Evolutionary conservation across 768 basidiomycete genomes (phyloP), one percentile per base, ranked within the genome.

Genomic region (Termitomyces sp.): DNA sequence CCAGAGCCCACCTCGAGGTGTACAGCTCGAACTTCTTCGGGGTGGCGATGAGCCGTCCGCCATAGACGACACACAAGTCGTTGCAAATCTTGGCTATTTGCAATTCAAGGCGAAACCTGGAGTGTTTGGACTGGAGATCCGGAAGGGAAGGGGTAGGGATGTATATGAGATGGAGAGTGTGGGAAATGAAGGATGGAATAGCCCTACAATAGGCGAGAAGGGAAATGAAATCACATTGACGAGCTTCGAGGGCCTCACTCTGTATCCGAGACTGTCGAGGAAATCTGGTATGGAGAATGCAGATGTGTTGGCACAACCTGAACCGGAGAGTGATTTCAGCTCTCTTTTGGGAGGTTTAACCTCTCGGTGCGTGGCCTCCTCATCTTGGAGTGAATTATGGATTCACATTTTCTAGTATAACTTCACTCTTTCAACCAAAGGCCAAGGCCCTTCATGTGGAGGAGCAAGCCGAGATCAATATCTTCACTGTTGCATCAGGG

Each of bases 401-500:
- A 24, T 56, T 13, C 48, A 41, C 31, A 55, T n/a, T 48, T 15
- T 45, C 18, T 20, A 83, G 81, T 36, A 57, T 86, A 55, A 70
- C 73, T 58, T 81, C 78, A 10, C 61, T 84, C 26, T 80, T 81
- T 66, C 72, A 66, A 51, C 60, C 54, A 63, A 72, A 72, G 29
- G 65, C 65, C n/a, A 60, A 58, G 3, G 64, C 62, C 18, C 37
- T 64, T 29, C 37, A 65, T 42, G 62, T 59, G 8, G 73, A 75
- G 47, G 69, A 68, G 37, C 88, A 92, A 63, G 94, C 96, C 7
- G 92, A 97, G 33, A 97, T 98, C 73, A 98, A 99, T 66, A 96
- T 99, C 62, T 98, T 99, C 73, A 99, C 97, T 0, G 96, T 99
- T 18, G 97, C 97, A 7, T 98, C 97, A 0, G 97, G 97, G 0